Conservation (phyloP, 208 protist genomes). For the Acanthamoeba lenticulata region DNA sequence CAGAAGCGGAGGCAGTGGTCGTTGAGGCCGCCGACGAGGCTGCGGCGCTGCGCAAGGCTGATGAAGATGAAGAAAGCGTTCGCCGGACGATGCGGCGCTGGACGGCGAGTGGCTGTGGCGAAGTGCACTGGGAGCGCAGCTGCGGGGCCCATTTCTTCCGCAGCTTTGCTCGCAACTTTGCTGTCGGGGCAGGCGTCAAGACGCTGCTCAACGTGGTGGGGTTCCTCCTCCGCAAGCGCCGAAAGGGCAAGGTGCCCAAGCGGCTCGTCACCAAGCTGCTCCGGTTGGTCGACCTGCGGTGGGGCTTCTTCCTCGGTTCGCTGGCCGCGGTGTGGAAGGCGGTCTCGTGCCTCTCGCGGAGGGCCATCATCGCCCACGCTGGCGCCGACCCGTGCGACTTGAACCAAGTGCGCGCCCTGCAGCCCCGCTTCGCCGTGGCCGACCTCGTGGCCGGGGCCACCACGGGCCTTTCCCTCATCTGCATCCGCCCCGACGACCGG, state of each 20-base stretch:
- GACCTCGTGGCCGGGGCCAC: slow-evolving; percentile 11
- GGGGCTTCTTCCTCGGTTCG: slow-evolving; percentile 58
- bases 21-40: no score
- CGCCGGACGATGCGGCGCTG: not conserved
- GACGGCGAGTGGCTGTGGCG: slow-evolving; percentile 31
- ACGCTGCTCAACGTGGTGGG: slow-evolving; percentile 50
- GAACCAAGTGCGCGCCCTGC: not conserved
- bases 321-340: slow-evolving; percentile 47
- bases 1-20: not conserved
- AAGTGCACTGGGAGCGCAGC: slow-evolving; percentile 42
- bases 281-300: slow-evolving; percentile 24
- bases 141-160: slow-evolving; percentile 3
- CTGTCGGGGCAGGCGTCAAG: slow-evolving; percentile 4
- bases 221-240: slow-evolving; percentile 36
- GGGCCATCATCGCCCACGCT: slow-evolving; percentile 34
- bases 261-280: not conserved
- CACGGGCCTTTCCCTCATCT: slow-evolving; percentile 50
- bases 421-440: not conserved
- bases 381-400: slow-evolving; percentile 37
- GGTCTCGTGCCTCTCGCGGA: not conserved
- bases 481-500: slow-evolving; percentile 2
- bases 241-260: slow-evolving; percentile 51
- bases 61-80: not conserved
- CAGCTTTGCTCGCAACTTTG: slow-evolving; percentile 8
- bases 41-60: not conserved